Base-by-base conservation (phyloP, 805 yeast species). In the Monosporozyma solicola region DNA sequence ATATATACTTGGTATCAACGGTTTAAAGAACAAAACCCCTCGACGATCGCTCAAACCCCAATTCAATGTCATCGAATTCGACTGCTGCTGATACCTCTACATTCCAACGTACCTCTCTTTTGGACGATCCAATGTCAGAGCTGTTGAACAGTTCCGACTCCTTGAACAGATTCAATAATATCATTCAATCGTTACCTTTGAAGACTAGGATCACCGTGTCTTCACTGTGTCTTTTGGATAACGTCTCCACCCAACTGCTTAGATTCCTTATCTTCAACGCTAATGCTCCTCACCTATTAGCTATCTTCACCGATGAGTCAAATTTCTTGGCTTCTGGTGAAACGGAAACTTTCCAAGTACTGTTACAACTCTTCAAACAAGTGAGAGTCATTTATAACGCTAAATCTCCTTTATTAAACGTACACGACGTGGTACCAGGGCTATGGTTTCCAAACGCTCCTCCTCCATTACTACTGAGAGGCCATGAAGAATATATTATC, bases 351-450 rank as follows among this genome's bases (percentile, higher is more conserved):
- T 88, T 80, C 62, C 77, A 82, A 49, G 83, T 84, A 55, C 70
- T 89, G 56, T 77, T 85, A n/a, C 83, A 84, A 44, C 68, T 89
- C 24, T 88, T 90, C 61, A 92, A 85, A 62, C 86, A 86, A 56
- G 80, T 90, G 2, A 85, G 86, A 62, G 73, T 79, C 51, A 72
- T 89, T 8, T 90, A 84, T 62, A 77, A 79, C 43, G 72, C 80
- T 0, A 84, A 80, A 47, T 86, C 85, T 54, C 89, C 92, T 0
- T 84, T 89, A 58, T 69, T 89, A 54, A 76, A 81, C 1, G 85
- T 85, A 22, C 80, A 79, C 44, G 85, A 84, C 63, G 74, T 86
- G 6, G 84, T 87, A 1, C 85, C 86, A 15, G 87, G 87, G 0
- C 67, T 83, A 60, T 83, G 87, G 87, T 77, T 80, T 51, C 79